Evolutionary conservation across 306 rosid species (phyloP).

Genomic region (Corylus americana): DNA sequence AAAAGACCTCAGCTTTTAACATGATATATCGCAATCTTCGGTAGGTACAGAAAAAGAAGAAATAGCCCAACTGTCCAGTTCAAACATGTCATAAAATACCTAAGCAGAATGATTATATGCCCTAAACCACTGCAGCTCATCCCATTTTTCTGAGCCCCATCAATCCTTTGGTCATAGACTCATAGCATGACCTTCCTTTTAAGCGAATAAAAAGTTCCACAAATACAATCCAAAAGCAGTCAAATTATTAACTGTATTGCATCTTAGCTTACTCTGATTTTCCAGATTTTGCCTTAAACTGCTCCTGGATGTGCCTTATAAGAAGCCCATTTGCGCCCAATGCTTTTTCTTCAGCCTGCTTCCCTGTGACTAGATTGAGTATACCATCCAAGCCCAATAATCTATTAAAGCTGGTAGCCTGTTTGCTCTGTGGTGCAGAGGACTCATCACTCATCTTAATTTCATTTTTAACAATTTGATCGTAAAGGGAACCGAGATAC

Average conservation of each 20-base stretch:
- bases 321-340: conserved; percentile 96
- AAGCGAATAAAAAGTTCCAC: conserved; percentile 14
- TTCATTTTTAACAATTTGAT: conserved; percentile 89
- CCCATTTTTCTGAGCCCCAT: conserved; percentile 9
- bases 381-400: conserved; percentile 94
- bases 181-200: conserved; percentile 15
- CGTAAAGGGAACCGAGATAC: conserved; percentile 86
- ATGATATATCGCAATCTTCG: neutral
- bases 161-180: conserved; percentile 1
- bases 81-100: neutral
- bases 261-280: conserved; percentile 89
- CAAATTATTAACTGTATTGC: neutral
- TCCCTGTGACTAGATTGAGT: conserved; percentile 93
- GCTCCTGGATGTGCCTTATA: conserved; percentile 94
- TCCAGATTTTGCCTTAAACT: conserved; percentile 86
- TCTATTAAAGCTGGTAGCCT: conserved; percentile 87
- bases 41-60: neutral
- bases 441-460: conserved; percentile 93
- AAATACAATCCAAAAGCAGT: conserved; percentile 15
- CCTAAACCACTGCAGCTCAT: neutral
- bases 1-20: conserved; percentile 2
- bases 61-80: neutral
- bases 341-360: conserved; percentile 94
- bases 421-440: conserved; percentile 90
- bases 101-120: neutral